These are phyloP conservation scores for Colletotrichum gigasporum DNA, from an alignment of 2,329 filamentous ascomycete genomes.

Conservation along the genomic window DNA sequence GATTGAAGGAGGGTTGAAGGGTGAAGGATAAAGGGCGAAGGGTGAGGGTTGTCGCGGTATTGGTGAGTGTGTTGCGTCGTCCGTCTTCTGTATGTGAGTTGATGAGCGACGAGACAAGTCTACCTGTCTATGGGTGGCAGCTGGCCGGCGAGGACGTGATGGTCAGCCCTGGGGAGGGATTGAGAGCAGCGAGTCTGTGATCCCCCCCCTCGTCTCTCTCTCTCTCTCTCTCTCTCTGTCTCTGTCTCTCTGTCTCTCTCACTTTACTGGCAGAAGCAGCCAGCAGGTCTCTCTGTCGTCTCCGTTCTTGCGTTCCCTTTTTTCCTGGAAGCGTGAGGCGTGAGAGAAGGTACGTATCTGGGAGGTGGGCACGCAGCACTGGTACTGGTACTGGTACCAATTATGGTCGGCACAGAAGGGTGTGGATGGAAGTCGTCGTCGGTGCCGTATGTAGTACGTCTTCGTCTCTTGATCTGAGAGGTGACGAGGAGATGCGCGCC, in stretches of 20 bases:
- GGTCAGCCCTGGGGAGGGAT: not conserved
- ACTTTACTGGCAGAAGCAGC: not conserved
- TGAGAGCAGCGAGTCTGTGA: not conserved
- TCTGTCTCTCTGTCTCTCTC: too few species aligned
- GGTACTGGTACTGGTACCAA: too few species aligned
- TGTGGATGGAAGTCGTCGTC: too few species aligned
- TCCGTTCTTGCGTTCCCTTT: too few species aligned
- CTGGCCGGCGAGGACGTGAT: slow-evolving; percentile 2
- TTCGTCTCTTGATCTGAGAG: slow-evolving; percentile 4
- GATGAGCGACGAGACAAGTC: not conserved
- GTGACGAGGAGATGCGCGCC: slow-evolving; percentile 6
- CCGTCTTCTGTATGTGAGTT: too few species aligned
- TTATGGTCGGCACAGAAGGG: too few species aligned
- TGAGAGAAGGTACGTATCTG: not conserved
- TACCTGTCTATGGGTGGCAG: not conserved
- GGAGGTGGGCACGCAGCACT: not conserved
- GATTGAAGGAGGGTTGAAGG: not conserved
- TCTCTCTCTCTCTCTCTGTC: not conserved
- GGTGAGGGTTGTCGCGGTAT: not conserved
- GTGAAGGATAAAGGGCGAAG: slow-evolving; percentile 10
- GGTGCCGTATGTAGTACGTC: not conserved
- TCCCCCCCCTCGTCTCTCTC: not conserved
- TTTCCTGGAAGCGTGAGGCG: not conserved
- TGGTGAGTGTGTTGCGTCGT: too few species aligned
- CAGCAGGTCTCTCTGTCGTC: too few species aligned